Conservation (phyloP, 2,329 filamentous ascomycete genomes). For the Fusarium citri region DNA sequence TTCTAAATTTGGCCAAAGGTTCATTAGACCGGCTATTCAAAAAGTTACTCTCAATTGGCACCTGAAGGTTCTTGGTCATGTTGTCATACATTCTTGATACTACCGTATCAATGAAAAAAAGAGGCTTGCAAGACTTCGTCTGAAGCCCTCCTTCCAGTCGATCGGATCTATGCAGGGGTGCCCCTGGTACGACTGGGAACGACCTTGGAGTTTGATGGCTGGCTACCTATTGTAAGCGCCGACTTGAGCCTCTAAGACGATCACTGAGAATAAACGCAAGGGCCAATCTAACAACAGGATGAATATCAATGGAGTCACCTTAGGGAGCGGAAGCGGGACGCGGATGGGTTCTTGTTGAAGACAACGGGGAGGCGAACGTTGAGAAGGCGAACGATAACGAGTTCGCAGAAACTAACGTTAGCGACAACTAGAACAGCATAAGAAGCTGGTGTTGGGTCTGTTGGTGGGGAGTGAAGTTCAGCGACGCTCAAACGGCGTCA, state of each 20-base stretch:
- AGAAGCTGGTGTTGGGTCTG: neutral
- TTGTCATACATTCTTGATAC: neutral
- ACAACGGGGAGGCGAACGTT: slow-evolving; percentile 34
- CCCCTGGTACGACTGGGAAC: slow-evolving; percentile 20
- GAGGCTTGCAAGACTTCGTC: slow-evolving; percentile 27
- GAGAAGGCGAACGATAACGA: slow-evolving; percentile 27
- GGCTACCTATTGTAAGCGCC: slow-evolving; percentile 38
- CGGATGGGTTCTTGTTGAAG: slow-evolving; percentile 20
- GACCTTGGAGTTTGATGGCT: slow-evolving; percentile 27
- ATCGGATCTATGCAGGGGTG: slow-evolving; percentile 46
- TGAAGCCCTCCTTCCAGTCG: slow-evolving; percentile 35
- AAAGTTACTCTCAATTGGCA: slow-evolving; percentile 2
- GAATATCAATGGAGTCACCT: neutral
- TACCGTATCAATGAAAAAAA: neutral
- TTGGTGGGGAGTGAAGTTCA: slow-evolving; percentile 22
- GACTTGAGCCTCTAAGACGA: slow-evolving; percentile 39
- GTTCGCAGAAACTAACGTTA: slow-evolving; percentile 12
- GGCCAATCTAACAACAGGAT: slow-evolving; percentile 11
- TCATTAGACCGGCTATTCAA: neutral
- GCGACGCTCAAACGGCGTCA: slow-evolving; percentile 34
- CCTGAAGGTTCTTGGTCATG: neutral
- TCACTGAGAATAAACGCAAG: slow-evolving; percentile 13
- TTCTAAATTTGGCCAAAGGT: slow-evolving; percentile 17
- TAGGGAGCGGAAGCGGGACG: slow-evolving; percentile 29
- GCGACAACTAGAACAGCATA: neutral